Evolutionary conservation across 768 basidiomycete species (phyloP), one percentile per base, ranked within the genome.

Genomic region (Trichaptum fuscoviolaceum): DNA sequence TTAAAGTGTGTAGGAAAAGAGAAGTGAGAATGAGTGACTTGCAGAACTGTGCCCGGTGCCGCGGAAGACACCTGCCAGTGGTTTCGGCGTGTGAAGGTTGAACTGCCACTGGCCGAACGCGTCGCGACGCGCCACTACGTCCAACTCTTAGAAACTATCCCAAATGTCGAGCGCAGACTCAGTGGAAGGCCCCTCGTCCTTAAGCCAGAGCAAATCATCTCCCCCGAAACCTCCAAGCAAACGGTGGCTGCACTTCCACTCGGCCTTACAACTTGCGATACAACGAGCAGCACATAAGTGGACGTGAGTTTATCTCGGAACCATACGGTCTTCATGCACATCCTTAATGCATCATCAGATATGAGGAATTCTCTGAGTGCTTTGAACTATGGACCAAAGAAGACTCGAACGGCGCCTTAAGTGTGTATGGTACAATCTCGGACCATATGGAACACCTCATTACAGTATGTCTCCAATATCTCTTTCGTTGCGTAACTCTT

Each of bases 391-490:
- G 86, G 73, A 86, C 84, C 34, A 84, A 88, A 69, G 87, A 89
- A 69, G 86, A 88, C 67, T 85, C 83, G 67, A 85, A 87, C 63
- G 84, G 86, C 12, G 83, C 87, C 0, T 80, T 81, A 30, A 84
- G 83, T 2, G 85, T 85, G 0, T 89, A 82, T 72, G 87, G 87
- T 65, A 85, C 84, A 20, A 85, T 93, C 20, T 86, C 90, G 6
- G 81, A 85, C 68, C 89, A 90, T 64, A 88, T 92, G 71, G 90
- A 92, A 70, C 82, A 85, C 15, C 82, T 86, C 63, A 88, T 85
- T 75, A 81, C 75, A 64, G 76, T 70, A 65, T 66, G 71, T 65
- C 20, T 58, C 1, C 65, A 35, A 25, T n/a, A 35, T 34, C n/a
- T n/a, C n/a, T 34, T 25, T 58, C 65, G 0, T 8, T 10, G 20